Base-by-base conservation (phyloP, 2,329 filamentous ascomycete genomes). In the Aspergillus neotritici region DNA sequence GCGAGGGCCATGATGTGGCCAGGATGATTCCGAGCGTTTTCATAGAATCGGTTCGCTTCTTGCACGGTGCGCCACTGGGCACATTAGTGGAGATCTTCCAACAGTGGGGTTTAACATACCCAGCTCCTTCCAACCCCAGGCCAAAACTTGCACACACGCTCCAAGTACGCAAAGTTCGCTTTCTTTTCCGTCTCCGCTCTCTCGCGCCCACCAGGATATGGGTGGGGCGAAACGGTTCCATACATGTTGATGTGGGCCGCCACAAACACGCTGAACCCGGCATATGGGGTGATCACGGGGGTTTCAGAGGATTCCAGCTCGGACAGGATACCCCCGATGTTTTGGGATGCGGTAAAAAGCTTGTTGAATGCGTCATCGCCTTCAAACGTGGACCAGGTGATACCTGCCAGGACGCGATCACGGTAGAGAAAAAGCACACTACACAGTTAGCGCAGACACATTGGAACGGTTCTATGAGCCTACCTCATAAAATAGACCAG, bases 221-320 rank as follows among this genome's bases (percentile, higher is more conserved):
- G 52, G n/a, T 47, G 45, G 2, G 63, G 62, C 0, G 51, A 56
- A 8, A 66, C 57, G 5, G 63, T 64, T 2, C 63, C 63, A 40
- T 66, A 65, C 63, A 66, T 65, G 35, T 66, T 66, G 34, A 66
- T 63, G 33, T 66, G 63, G 3, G 61, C 63, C 8, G 63, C 61
- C 10, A 66, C 63, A 31, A 66, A 66, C 30, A 65, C 54, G 21
- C 63, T 66, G 46, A 65, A 66, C 5, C 63, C 63, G 0, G 63
- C 62, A 40, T 66, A 66, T 3, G 63, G 63, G 1, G 63, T 65
- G 40, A 66, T 64, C 1, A 66, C 57, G 0, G 62, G 52, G 2
- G 63, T 57, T 14, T 51, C 54, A 0, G 59, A 65, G 31, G 55
- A 50, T 15, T 65, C 59, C 2, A 66, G 41, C 1, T 59, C 61